Evolutionary conservation across 1,284 basidiomycete genomes (phyloP).

Genomic region (Calocybe gambosa): DNA sequence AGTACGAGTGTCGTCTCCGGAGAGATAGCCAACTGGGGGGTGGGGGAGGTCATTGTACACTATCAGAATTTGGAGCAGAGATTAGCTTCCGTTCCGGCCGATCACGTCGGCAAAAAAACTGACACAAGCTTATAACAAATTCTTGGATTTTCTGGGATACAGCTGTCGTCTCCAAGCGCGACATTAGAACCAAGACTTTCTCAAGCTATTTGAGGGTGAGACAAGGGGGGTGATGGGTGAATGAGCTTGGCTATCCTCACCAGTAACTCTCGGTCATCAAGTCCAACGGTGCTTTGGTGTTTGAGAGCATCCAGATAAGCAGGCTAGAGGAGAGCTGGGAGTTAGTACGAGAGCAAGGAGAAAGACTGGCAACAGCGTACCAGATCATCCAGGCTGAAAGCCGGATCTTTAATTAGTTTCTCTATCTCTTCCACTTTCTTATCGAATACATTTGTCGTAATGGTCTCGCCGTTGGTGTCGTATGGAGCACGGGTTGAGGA

Average conservation of each 20-base stretch:
- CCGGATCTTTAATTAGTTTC: conserved; percentile 19
- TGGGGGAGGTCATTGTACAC: conserved; percentile 68
- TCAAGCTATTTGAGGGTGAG: conserved; percentile 38
- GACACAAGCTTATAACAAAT: conserved; percentile 43
- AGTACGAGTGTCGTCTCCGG: conserved; percentile 2
- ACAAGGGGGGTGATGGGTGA: background rate
- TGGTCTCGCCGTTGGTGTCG: conserved; percentile 25
- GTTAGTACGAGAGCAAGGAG: background rate
- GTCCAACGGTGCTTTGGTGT: conserved; percentile 35
- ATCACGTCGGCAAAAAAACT: conserved; percentile 20
- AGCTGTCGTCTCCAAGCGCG: conserved; percentile 31
- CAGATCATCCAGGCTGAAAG: conserved; percentile 24
- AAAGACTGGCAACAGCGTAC: conserved; percentile 20
- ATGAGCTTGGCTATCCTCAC: conserved; percentile 18
- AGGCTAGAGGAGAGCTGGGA: conserved; percentile 25
- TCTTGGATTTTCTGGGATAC: conserved; percentile 38
- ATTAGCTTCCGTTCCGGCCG: conserved; percentile 13
- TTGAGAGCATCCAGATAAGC: conserved; percentile 45
- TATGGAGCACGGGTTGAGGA: conserved; percentile 20
- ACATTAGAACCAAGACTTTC: conserved; percentile 48
- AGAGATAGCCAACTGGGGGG: conserved; percentile 49
- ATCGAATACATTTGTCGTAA: conserved; percentile 16
- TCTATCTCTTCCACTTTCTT: conserved; percentile 16
- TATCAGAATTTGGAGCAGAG: conserved; percentile 17
- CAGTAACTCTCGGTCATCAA: conserved; percentile 55